phyloP scores from a whole-genome alignment of 495 filamentous ascomycete species.

The Xylaria scruposa region DNA sequence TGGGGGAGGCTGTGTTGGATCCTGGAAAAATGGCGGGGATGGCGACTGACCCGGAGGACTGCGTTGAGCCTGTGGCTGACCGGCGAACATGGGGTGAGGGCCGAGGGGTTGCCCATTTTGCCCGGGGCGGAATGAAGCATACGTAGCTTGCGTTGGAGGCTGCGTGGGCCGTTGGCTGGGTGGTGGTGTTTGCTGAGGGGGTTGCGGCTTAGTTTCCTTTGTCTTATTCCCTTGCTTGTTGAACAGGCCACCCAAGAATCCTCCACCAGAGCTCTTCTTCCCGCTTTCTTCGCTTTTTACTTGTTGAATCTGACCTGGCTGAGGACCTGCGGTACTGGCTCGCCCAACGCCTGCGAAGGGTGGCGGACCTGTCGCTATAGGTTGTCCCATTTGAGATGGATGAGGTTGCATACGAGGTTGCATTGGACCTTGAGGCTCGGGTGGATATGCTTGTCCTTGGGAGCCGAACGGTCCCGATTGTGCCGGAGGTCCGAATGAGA shows the following conservation, averaged over 20 bases:
- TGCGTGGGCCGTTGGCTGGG: slow-evolving; percentile 29
- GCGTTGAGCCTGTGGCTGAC: slow-evolving; percentile 32
- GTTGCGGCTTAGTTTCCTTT: slow-evolving; percentile 32
- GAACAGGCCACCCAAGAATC: slow-evolving; percentile 39
- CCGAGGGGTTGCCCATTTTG: slow-evolving; percentile 35
- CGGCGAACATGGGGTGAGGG: slow-evolving; percentile 34
- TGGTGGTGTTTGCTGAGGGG: slow-evolving; percentile 28
- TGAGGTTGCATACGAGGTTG: neutral
- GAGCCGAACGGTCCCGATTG: neutral
- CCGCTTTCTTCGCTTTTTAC: slow-evolving; percentile 34
- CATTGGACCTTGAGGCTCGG: slow-evolving; percentile 1
- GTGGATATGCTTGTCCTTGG: neutral
- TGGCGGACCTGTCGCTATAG: neutral
- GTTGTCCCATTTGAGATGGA: slow-evolving; percentile 6
- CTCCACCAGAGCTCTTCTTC: slow-evolving; percentile 34
- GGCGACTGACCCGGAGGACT: slow-evolving; percentile 27
- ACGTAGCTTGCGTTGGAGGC: slow-evolving; percentile 25
- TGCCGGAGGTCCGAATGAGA: slow-evolving; percentile 12
- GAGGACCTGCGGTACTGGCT: slow-evolving; percentile 29
- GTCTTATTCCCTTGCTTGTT: slow-evolving; percentile 37
- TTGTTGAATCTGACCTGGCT: slow-evolving; percentile 27
- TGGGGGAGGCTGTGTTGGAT: slow-evolving; percentile 25
- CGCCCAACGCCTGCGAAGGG: slow-evolving; percentile 22
- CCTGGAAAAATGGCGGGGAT: slow-evolving; percentile 17
- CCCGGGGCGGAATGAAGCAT: slow-evolving; percentile 32